phyloP scores from a whole-genome alignment of 805 yeast species.

The Candida awuae region DNA sequence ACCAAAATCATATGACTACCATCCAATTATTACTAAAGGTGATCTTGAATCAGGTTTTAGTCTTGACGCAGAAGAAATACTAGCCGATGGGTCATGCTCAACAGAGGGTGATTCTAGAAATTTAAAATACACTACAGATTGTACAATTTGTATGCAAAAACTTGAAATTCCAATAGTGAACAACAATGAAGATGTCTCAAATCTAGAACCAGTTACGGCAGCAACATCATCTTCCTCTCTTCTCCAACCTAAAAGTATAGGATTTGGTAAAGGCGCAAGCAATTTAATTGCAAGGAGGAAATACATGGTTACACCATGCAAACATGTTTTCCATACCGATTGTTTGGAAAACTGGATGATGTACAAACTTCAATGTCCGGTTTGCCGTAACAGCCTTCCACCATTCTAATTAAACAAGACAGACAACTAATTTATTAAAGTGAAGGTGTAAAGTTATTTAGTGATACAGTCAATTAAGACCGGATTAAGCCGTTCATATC shows the following conservation, averaged over 20 bases:
- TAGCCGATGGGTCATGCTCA: conserved; percentile 13
- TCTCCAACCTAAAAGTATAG: conserved; percentile 1
- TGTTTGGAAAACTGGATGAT: conserved; percentile 93
- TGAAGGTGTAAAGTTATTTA: no score
- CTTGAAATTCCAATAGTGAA: conserved; percentile 49
- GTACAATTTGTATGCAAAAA: conserved; percentile 85
- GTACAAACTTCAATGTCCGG: conserved; percentile 88
- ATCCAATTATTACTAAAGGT: conserved; percentile 49
- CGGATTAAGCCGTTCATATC: no score
- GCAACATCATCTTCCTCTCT: neutral
- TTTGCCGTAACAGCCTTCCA: conserved; percentile 79
- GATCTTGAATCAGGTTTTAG: conserved; percentile 62
- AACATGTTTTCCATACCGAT: conserved; percentile 82
- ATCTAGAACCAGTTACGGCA: neutral
- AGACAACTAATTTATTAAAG: no score
- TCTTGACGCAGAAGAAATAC: conserved; percentile 23
- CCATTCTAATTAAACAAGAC: conserved; percentile 44
- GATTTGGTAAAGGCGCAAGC: conserved; percentile 12
- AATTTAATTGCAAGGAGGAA: conserved; percentile 31
- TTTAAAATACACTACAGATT: conserved; percentile 51
- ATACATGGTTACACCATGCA: conserved; percentile 86
- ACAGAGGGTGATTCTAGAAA: conserved; percentile 19
- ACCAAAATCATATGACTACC: conserved; percentile 83
- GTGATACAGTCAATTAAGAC: no score
- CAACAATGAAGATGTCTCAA: no score